Evolutionary conservation across 2,329 filamentous ascomycete genomes (phyloP).

Genomic region (Xylaria hypoxylon): DNA sequence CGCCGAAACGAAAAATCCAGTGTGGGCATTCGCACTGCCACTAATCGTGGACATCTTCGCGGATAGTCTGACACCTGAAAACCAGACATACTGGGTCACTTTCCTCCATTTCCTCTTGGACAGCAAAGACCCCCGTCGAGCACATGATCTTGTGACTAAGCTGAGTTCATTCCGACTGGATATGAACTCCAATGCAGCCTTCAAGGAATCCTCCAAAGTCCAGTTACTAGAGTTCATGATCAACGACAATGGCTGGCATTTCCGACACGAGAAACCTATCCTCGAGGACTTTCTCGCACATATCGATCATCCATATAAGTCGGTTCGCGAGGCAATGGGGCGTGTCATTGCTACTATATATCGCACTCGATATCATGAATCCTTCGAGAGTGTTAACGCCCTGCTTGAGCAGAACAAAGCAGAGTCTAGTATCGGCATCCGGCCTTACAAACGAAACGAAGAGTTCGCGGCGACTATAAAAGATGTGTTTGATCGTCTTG

Average conservation of each 20-base stretch:
- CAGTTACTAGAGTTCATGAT: constrained; percentile 90
- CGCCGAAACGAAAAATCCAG: constrained; percentile 75
- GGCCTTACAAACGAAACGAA: constrained; percentile 81
- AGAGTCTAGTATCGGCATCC: constrained; percentile 83
- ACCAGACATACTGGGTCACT: constrained; percentile 92
- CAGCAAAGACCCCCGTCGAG: constrained; percentile 87
- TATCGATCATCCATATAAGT: constrained; percentile 97
- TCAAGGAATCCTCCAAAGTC: constrained; percentile 98
- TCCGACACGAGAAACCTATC: constrained; percentile 88
- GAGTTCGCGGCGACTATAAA: constrained; percentile 79
- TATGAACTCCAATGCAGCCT: constrained; percentile 94
- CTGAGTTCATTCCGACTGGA: constrained; percentile 89
- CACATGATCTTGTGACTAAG: constrained; percentile 85
- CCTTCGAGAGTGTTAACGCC: constrained; percentile 81
- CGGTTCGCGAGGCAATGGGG: constrained; percentile 94
- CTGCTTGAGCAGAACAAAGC: constrained; percentile 83
- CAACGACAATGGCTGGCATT: constrained; percentile 93
- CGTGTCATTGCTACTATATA: constrained; percentile 89
- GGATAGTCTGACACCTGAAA: constrained; percentile 95
- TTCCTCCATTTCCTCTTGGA: constrained; percentile 91
- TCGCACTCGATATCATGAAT: constrained; percentile 93
- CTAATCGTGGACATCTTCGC: constrained; percentile 86
- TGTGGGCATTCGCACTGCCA: constrained; percentile 92
- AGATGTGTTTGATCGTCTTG: constrained; percentile 81
- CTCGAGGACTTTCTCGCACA: constrained; percentile 89